Percentiles rank a stretch among this genome's conserved stretches.
Evolutionary conservation across 2,329 filamentous ascomycete species (phyloP).

Genomic region (Penicillium aurantiogriseum): DNA sequence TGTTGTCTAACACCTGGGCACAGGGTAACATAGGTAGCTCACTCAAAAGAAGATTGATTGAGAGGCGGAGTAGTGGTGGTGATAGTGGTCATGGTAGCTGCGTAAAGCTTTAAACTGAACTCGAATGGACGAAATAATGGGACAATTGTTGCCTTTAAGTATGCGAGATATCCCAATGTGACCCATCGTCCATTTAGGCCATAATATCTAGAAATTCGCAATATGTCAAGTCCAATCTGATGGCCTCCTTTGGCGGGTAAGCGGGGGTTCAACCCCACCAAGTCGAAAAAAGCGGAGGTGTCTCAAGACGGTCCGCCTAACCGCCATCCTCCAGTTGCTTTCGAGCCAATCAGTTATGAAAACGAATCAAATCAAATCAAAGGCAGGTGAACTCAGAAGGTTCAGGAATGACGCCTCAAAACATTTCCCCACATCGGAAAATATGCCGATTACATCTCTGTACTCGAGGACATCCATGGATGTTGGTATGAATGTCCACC

Average conservation of each 20-base stretch:
- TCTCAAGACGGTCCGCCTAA: neutral
- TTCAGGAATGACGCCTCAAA: neutral
- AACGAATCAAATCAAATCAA: neutral
- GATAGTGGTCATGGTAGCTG: neutral
- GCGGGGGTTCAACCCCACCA: neutral
- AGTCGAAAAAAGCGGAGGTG: neutral
- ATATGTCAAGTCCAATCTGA: neutral
- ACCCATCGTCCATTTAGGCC: neutral
- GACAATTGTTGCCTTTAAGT: neutral
- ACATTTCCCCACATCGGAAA: neutral
- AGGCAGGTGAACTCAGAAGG: neutral
- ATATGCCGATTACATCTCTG: neutral
- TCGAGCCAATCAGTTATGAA: neutral
- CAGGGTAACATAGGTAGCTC: neutral
- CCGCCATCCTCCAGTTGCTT: neutral
- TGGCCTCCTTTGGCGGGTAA: neutral
- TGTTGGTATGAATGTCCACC: too few relatives aligned
- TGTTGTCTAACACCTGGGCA: neutral
- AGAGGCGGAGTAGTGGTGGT: neutral
- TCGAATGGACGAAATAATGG: neutral
- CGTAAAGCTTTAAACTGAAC: neutral
- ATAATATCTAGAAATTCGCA: neutral
- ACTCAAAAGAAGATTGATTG: slow-evolving; percentile 2
- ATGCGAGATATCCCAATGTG: neutral
- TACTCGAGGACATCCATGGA: neutral